These are phyloP conservation scores for Nannochloropsis gaditana DNA, from an alignment of 108 stramenopile genomes.

Conservation along the genomic window DNA sequence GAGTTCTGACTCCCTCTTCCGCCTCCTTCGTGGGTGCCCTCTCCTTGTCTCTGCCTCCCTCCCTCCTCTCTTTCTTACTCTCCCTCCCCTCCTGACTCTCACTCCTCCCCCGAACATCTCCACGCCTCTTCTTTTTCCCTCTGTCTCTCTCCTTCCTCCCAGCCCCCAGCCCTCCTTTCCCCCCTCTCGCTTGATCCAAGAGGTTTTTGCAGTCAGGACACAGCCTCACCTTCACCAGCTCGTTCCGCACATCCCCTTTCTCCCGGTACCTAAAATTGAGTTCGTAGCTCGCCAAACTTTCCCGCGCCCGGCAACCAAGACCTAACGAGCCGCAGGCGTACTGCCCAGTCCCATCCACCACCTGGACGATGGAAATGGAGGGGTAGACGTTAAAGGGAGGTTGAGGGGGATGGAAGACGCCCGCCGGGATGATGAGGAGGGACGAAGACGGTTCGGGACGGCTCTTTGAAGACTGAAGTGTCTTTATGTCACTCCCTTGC, in stretches of 20 bases:
- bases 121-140: background rate
- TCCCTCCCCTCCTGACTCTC: background rate
- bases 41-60: background rate
- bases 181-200: background rate
- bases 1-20: background rate
- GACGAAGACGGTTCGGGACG: no score
- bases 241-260: background rate
- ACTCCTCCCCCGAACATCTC: background rate
- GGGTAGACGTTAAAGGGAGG: no score
- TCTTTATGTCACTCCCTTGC: no score
- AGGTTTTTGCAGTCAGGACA: background rate
- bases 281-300: conserved; percentile 16
- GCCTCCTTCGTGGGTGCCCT: background rate
- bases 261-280: conserved; percentile 4
- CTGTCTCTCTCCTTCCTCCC: background rate
- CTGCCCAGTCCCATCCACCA: conserved; percentile 12
- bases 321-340: background rate
- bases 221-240: conserved; percentile 2
- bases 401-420: no score
- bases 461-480: no score
- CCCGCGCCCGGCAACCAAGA: background rate
- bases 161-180: background rate
- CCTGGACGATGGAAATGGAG: no score
- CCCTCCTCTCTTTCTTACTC: background rate
- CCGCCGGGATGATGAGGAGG: no score